Conservation (phyloP, 208 protist species). For the Wallacemonas sp. region DNA sequence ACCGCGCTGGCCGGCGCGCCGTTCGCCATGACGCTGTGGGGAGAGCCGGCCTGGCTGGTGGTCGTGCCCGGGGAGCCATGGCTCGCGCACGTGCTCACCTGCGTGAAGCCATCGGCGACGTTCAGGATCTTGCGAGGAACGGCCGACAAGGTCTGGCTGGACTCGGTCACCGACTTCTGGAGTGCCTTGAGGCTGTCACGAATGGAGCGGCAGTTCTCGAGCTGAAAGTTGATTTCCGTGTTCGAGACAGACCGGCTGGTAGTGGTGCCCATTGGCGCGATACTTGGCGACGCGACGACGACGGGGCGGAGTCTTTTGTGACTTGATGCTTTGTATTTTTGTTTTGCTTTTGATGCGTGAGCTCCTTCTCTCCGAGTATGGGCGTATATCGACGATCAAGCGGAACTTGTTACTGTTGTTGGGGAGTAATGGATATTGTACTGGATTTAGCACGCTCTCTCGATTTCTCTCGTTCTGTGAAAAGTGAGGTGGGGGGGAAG, state of each 20-base stretch:
- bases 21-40: not conserved
- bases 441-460: too few species aligned
- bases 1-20: not conserved
- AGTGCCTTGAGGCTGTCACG: conserved; percentile 15
- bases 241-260: conserved; percentile 13
- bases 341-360: too few species aligned
- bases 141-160: not conserved
- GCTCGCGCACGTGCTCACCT: conserved; percentile 25
- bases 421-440: too few species aligned
- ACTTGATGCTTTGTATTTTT: too few species aligned
- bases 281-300: not conserved
- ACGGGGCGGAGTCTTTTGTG: too few species aligned
- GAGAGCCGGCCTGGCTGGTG: not conserved
- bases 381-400: too few species aligned
- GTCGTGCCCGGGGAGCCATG: conserved; percentile 21
- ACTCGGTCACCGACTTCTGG: conserved; percentile 17
- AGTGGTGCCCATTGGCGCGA: conserved; percentile 30
- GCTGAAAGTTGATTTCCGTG: conserved; percentile 4
- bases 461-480: too few species aligned
- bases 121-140: conserved; percentile 19
- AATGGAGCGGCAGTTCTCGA: conserved; percentile 16
- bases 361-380: too few species aligned
- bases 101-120: conserved; percentile 27
- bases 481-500: too few species aligned
- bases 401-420: too few species aligned